Base-by-base conservation (phyloP, 495 filamentous ascomycete species). In the Bryoglossum gracile region DNA sequence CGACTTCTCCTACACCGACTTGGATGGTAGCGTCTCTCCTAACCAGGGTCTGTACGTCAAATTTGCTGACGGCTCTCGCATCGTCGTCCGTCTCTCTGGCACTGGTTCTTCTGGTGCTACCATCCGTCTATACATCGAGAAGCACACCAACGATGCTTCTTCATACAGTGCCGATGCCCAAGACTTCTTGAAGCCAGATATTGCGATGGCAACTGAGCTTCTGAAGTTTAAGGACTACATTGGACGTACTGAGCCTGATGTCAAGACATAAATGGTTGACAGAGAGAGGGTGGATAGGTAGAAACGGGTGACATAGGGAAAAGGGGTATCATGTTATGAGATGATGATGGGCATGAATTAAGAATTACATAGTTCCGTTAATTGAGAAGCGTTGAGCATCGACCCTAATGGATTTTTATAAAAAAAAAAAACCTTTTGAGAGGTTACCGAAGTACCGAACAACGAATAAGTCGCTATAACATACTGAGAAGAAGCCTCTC, bases 41-140 rank as follows among this genome's bases (percentile, higher is more conserved):
- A 95, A 95, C 75, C 92, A 98, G 70, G 92, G 92, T 43, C 80
- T 97, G 51, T 98, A 86, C 60, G 84, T 87, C 67, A 87, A 88
- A 68, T 97, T 97, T 70, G 87, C 89, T 42, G 89, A 94, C 46
- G 92, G 92, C 50, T 91, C 86, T 69, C 82, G 92, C 45, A 90
- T 97, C 41, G 86, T 98, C 25, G 89, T 96, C 41, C 82, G 92
- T 51, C 68, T 98, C 58, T 96, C 90, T 1, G 92, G 92, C 19
- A 98, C 92, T 19, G 92, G 92, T 40, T 90, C 84, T 58, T 91
- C 86, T 36, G 92, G 92, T 17, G 92, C 92, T 30, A 98, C 92
- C 18, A 95, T 98, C 64, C 84, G 92, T 45, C 70, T 98, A 61
- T 98, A 98, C 62, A 81, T 98, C 51, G 92, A 97, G 78, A 89